Percentiles rank a stretch among this genome's conserved stretches.
These are phyloP conservation scores for Hagleromyces aurorensis DNA, from an alignment of 805 yeast genomes.

Conservation along the genomic window DNA sequence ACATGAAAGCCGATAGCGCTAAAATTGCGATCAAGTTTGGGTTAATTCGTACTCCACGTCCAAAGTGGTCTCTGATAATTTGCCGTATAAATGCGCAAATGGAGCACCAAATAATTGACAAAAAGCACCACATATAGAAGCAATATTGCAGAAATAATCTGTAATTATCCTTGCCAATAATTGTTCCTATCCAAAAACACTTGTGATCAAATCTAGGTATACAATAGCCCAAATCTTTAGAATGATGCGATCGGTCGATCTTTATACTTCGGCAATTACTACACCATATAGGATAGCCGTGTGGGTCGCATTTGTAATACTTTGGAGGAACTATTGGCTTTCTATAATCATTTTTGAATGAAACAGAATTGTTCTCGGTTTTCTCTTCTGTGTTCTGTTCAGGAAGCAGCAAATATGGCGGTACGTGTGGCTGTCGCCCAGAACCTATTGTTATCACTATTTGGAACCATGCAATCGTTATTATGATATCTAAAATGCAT, in stretches of 20 bases:
- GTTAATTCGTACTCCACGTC: slow-evolving; percentile 29
- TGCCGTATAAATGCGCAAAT: slow-evolving; percentile 29
- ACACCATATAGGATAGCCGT: slow-evolving; percentile 77
- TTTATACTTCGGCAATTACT: slow-evolving; percentile 57
- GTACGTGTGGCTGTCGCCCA: slow-evolving; percentile 21
- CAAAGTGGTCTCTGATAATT: slow-evolving; percentile 10
- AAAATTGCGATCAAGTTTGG: slow-evolving; percentile 45
- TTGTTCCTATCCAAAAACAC: slow-evolving; percentile 69
- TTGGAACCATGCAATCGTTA: slow-evolving; percentile 18
- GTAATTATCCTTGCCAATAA: slow-evolving; percentile 64
- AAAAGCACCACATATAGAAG: slow-evolving; percentile 31
- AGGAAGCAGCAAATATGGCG: slow-evolving; percentile 18
- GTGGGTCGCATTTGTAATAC: slow-evolving; percentile 56
- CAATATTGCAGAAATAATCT: slow-evolving; percentile 49
- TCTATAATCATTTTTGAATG: slow-evolving; percentile 3
- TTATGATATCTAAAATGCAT: slow-evolving; percentile 8
- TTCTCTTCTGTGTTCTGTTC: slow-evolving; percentile 2
- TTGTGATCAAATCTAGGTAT: slow-evolving; percentile 77
- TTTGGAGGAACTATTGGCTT: slow-evolving; percentile 41
- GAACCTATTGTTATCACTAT: slow-evolving; percentile 18
- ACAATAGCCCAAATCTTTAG: slow-evolving; percentile 46
- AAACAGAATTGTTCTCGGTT: slow-evolving; percentile 1
- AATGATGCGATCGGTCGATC: slow-evolving; percentile 63
- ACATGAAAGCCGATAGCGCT: slow-evolving; percentile 38
- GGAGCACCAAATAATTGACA: slow-evolving; percentile 36